Conservation (phyloP, 1,284 basidiomycete genomes). For the Ceratobasidium sp. region DNA sequence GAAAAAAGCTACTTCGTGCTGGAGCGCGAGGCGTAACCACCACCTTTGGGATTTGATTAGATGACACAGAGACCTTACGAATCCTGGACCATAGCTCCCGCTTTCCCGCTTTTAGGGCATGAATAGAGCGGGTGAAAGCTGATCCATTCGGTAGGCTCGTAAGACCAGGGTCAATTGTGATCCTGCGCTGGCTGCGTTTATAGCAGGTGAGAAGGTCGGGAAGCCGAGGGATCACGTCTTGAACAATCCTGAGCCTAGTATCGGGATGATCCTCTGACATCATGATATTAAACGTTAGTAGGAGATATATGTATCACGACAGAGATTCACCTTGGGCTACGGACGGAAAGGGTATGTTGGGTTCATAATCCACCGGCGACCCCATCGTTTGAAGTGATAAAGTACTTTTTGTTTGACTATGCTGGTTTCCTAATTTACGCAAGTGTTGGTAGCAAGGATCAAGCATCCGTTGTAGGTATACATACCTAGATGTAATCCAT, state of each 20-base stretch:
- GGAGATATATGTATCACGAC: background rate
- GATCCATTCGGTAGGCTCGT: background rate
- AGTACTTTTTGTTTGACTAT: background rate
- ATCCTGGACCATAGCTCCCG: background rate
- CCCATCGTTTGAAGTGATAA: background rate
- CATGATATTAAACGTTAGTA: background rate
- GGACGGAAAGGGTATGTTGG: background rate
- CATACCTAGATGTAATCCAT: no score
- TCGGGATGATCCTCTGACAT: background rate
- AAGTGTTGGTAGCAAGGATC: no score
- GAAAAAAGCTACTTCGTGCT: background rate
- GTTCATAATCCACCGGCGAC: background rate
- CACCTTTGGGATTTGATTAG: background rate
- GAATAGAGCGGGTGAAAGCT: background rate
- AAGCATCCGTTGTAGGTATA: no score
- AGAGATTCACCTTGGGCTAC: background rate
- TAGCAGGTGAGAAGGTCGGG: slow-evolving; percentile 6
- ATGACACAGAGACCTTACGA: background rate
- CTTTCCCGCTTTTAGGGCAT: background rate
- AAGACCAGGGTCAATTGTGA: background rate
- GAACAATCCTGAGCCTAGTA: background rate
- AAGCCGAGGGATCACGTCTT: slow-evolving; percentile 4
- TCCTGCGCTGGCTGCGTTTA: background rate
- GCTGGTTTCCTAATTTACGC: background rate
- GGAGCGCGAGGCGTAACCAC: background rate